Conservation (phyloP, 1,284 basidiomycete species). For the Volvariella volvacea region DNA sequence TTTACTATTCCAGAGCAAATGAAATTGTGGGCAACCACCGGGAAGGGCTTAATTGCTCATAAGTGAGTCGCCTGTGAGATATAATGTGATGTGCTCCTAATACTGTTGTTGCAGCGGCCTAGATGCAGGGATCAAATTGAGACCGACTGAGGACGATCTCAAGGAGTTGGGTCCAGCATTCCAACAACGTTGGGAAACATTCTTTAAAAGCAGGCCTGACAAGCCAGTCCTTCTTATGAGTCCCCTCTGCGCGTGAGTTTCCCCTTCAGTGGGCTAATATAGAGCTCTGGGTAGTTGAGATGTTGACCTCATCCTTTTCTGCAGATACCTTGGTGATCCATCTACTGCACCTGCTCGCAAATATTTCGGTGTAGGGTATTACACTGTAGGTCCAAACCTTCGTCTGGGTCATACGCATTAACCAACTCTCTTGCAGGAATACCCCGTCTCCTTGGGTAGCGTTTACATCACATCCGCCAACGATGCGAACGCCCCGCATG, state of each 20-base stretch:
- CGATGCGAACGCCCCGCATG: constrained; percentile 25
- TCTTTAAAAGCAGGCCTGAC: constrained; percentile 38
- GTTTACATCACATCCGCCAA: constrained; percentile 35
- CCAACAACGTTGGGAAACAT: constrained; percentile 31
- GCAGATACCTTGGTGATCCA: background rate
- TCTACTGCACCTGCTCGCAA: constrained; percentile 18
- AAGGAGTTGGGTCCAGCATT: constrained; percentile 39
- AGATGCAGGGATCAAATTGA: constrained; percentile 42
- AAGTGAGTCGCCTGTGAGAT: constrained; percentile 4
- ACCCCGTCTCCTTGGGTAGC: constrained; percentile 33
- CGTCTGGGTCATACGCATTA: background rate
- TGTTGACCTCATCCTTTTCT: background rate
- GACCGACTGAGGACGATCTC: constrained; percentile 37
- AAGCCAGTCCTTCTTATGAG: constrained; percentile 38
- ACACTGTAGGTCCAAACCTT: constrained; percentile 12
- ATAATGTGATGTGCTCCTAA: background rate
- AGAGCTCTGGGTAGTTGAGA: background rate
- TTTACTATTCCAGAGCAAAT: too few species aligned
- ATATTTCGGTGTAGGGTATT: constrained; percentile 21
- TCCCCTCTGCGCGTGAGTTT: constrained; percentile 21
- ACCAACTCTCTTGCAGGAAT: constrained; percentile 17
- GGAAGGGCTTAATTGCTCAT: constrained; percentile 4
- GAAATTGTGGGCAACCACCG: constrained; percentile 8
- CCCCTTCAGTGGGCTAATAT: too few species aligned
- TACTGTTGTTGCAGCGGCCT: background rate